Evolutionary conservation across 176 grass and related monocot genomes (phyloP).

Genomic region (Elymus sibiricus): DNA sequence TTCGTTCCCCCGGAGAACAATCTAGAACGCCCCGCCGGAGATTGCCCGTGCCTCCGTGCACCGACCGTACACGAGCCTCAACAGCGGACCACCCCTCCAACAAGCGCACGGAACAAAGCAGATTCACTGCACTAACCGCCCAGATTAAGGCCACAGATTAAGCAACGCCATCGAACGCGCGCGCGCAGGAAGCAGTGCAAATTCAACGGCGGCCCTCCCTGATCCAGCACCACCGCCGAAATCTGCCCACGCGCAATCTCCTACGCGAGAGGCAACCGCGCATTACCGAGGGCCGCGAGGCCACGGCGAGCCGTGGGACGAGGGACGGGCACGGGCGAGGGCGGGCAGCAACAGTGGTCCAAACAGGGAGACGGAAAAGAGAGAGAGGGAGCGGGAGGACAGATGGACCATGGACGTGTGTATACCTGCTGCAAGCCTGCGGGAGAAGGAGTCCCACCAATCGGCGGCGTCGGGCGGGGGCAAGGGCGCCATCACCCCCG

Average conservation of each 20-base stretch:
- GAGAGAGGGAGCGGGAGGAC: not conserved
- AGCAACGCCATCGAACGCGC: conserved; percentile 1
- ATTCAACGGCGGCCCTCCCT: conserved; percentile 36
- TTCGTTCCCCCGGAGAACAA: not conserved
- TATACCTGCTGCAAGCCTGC: conserved; percentile 70
- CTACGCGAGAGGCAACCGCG: conserved; percentile 7
- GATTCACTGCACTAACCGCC: conserved; percentile 28
- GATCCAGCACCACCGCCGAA: conserved; percentile 35
- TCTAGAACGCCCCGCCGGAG: not conserved
- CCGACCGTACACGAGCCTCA: not conserved
- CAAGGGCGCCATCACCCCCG: conserved; percentile 32
- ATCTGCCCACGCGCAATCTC: conserved; percentile 27
- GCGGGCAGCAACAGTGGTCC: conserved; percentile 1
- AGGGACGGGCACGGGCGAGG: conserved; percentile 12
- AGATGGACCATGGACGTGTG: not conserved
- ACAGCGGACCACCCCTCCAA: not conserved
- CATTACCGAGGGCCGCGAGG: conserved; percentile 26
- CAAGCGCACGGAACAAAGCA: conserved; percentile 2
- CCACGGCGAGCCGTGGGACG: not conserved
- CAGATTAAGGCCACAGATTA: conserved; percentile 33
- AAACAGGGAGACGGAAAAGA: not conserved
- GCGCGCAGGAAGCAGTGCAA: conserved; percentile 22
- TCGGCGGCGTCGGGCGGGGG: conserved; percentile 35
- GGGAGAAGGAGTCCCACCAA: conserved; percentile 75
- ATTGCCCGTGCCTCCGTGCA: conserved; percentile 23